Conservation (phyloP, 2,329 filamentous ascomycete genomes). For the Xylariaceae sp. region DNA sequence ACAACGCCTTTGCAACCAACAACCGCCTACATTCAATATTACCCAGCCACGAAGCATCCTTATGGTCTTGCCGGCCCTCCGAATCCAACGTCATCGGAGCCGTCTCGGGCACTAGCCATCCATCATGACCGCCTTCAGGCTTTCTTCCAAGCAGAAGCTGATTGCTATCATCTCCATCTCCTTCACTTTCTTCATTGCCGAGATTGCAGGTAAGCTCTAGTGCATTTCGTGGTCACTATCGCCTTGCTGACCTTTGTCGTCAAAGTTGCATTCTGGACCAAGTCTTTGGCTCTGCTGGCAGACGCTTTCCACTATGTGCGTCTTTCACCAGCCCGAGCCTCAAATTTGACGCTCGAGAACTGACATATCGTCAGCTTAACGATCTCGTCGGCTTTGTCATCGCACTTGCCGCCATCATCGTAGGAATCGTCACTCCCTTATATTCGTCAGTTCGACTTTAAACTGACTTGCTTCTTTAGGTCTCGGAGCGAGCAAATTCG, state of each 20-base stretch:
- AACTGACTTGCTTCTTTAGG: slow-evolving; percentile 37
- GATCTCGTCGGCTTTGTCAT: slow-evolving; percentile 69
- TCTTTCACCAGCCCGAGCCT: background rate
- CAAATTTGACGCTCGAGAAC: background rate
- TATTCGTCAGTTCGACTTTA: background rate
- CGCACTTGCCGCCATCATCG: slow-evolving; percentile 62
- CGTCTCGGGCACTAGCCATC: slow-evolving; percentile 7
- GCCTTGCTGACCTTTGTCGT: slow-evolving; percentile 1
- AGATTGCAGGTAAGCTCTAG: slow-evolving; percentile 43
- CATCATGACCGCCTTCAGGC: slow-evolving; percentile 34
- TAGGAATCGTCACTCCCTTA: slow-evolving; percentile 32
- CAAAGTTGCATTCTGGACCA: slow-evolving; percentile 48
- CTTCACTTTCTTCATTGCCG: slow-evolving; percentile 49
- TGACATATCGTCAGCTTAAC: slow-evolving; percentile 46
- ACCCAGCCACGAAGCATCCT: too few relatives aligned
- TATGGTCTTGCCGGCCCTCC: background rate
- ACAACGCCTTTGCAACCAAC: too few relatives aligned
- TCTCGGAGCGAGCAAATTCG: slow-evolving; percentile 54
- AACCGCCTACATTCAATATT: too few relatives aligned
- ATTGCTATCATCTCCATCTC: slow-evolving; percentile 48
- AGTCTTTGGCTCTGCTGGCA: slow-evolving; percentile 68
- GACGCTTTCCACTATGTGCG: slow-evolving; percentile 77
- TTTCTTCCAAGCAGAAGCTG: slow-evolving; percentile 46
- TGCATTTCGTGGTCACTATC: background rate
- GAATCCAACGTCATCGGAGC: slow-evolving; percentile 1